Base-by-base conservation (phyloP, 1,284 basidiomycete genomes). In the Rhodotorula mucilaginosa region DNA sequence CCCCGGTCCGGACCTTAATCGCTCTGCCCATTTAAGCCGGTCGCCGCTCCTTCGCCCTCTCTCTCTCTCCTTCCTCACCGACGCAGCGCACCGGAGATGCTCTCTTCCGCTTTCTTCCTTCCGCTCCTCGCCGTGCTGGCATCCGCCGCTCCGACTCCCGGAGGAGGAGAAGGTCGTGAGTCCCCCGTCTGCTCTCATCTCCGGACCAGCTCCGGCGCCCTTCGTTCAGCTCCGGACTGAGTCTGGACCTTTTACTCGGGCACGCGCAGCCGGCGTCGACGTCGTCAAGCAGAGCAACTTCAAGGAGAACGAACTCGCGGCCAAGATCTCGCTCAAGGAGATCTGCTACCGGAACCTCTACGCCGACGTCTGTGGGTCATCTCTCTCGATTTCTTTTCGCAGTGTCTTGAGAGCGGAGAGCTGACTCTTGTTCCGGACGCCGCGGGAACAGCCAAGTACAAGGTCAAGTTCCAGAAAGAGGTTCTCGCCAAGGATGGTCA, bases 281-380 rank as follows among this genome's bases (percentile, higher is more conserved):
- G 54, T 56, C 26, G 54, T 56, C 26, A 56, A 56, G 52, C 52
- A 26, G 52, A 15, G 23, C 13, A 51, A 51, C 49, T 51, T 5
- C 52, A 21, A 23, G 52, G n/a, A 54, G 23, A 5, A 19, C 49
- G 49, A 23, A 18, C 19, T 23, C 49, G 23, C 18, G 23, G 52
- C 23, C 52, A 54, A 54, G 52, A 54, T 63, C 61, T 46, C 61
- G 18, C 23, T 56, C 51, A 63, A 56, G 51, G 61, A 63, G 52
- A n/a, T 63, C n/a, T 63, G 61, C 61, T 63, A 63, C 61, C 51
- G 61, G 39, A 63, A 63, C 61, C 61, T 63, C n/a, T 63, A 63
- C 39, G 61, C 61, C 16, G 52, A 63, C 51, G 61, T 46, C 39
- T 19, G 61, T 61, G 61, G 31, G 61, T 61, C 59, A 5, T 4